Percentiles rank a stretch among this genome's conserved stretches.
Conservation (phyloP, 768 basidiomycete species). For the Crassisporium funariophilum region DNA sequence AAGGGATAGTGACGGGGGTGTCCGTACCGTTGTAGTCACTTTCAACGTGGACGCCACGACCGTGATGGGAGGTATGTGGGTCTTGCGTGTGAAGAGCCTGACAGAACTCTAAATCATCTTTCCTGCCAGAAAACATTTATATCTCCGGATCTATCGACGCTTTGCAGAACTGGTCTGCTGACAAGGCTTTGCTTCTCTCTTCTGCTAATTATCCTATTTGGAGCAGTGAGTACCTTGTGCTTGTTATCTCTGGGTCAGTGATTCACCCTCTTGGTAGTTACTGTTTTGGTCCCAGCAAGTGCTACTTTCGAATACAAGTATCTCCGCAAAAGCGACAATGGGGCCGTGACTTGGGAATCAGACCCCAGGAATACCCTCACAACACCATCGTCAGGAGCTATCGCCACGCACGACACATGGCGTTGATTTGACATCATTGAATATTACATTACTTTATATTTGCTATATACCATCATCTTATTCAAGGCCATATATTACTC, state of each 20-base stretch:
- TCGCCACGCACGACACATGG: slow-evolving; percentile 44
- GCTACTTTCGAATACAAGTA: slow-evolving; percentile 71
- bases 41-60: slow-evolving; percentile 72
- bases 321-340: slow-evolving; percentile 58
- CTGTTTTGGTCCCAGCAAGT: slow-evolving; percentile 58
- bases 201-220: slow-evolving; percentile 64
- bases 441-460: too few species aligned
- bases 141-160: slow-evolving; percentile 60
- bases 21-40: slow-evolving; percentile 52
- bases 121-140: slow-evolving; percentile 64
- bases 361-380: slow-evolving; percentile 62
- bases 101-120: slow-evolving; percentile 2
- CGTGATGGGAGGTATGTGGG: slow-evolving; percentile 51
- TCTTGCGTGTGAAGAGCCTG: background rate
- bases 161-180: slow-evolving; percentile 63
- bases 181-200: slow-evolving; percentile 55
- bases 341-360: slow-evolving; percentile 64
- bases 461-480: too few species aligned
- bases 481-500: too few species aligned
- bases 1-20: slow-evolving; percentile 24
- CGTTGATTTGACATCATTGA: too few species aligned
- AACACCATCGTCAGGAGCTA: slow-evolving; percentile 46
- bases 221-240: slow-evolving; percentile 55
- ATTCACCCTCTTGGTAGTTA: slow-evolving; percentile 40
- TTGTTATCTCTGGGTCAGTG: background rate